Base-by-base conservation (phyloP, 108 stramenopile species). In the Discostella pseudostelligera region DNA sequence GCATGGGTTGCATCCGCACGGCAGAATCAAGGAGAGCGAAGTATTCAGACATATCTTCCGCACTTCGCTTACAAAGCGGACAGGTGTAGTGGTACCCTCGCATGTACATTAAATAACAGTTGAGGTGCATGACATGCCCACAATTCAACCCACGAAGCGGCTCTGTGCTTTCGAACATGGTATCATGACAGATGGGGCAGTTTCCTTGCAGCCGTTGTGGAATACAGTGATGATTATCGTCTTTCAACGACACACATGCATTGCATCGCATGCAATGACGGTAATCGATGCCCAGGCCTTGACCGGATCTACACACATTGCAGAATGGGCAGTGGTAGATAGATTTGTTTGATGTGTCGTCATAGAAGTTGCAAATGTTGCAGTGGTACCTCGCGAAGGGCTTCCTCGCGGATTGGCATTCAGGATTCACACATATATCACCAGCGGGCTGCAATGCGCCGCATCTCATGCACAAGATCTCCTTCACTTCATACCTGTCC, bases 241-340 rank as follows among this genome's bases (percentile, higher is more conserved):
- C 93, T 8, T 39, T 69, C 29, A 93, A 47, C 4, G 89, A 84
- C 14, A 98, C 92, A 67, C 97, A 98, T 9, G 96, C 94, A 82
- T 98, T 98, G 81, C 97, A 98, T 10, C 88, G 85, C 97, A 98
- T 97, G 81, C 97, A 98, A 67, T 98, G 97, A 26, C 90, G 85
- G 79, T 84, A 97, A 61, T 98, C 97, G 39, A 95, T 87, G 4
- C 96, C 96, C 13, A 98, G 82, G 16, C 97, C 96, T 49, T 83
- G 69, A 8, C 97, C 97, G 45, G 85, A 75, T 47, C 96, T 79
- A 61, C 97, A 98, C 0, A 94, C 89, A 62, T 98, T 97, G 81
- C 97, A 96, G 77, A 80, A 98, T 4, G 95, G 97, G 68, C 97
- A 98, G 68, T 98, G 97, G 62, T 95, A 98, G 11, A 94, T 87